A percentile compares a stretch with the other conserved stretches of the same genome.
phyloP scores from a whole-genome alignment of 805 yeast species.

The Groenewaldozyma tartarivorans region DNA sequence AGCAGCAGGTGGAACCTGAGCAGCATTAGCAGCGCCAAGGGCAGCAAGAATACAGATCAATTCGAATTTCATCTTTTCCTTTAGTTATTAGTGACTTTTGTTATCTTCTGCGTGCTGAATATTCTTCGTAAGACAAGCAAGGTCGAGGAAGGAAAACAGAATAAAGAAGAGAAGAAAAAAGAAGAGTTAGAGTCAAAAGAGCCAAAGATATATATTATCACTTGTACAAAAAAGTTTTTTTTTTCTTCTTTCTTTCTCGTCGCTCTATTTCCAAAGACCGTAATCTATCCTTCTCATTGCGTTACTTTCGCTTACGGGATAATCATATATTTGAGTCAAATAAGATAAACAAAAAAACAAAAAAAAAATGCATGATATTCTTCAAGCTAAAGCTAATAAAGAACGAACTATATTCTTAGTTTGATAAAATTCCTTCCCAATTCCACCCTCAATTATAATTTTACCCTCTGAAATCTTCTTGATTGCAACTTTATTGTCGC shows the following conservation, averaged over 20 bases:
- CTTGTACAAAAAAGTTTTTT: too few species aligned
- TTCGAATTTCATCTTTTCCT: neutral
- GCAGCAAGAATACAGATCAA: neutral
- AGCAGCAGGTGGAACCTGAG: neutral
- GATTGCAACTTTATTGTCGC: slow-evolving; percentile 67
- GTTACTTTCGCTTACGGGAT: neutral
- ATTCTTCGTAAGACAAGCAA: too few species aligned
- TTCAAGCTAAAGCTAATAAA: slow-evolving; percentile 21
- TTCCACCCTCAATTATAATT: slow-evolving; percentile 74
- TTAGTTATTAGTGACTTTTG: too few species aligned
- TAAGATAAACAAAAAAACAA: too few species aligned
- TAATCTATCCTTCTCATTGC: neutral
- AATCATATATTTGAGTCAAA: too few species aligned
- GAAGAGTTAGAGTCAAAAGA: neutral
- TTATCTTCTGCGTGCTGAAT: too few species aligned
- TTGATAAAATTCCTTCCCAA: slow-evolving; percentile 65
- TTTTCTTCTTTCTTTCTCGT: neutral
- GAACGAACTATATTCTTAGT: slow-evolving; percentile 59
- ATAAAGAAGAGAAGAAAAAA: neutral
- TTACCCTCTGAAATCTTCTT: slow-evolving; percentile 75
- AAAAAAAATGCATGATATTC: too few species aligned
- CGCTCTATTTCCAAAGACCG: neutral
- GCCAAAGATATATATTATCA: too few species aligned
- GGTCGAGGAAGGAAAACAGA: neutral
- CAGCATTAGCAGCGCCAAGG: neutral